These are phyloP conservation scores for Mortierella sp. DNA, from an alignment of 371 early-diverging fungal genomes.

Conservation along the genomic window DNA sequence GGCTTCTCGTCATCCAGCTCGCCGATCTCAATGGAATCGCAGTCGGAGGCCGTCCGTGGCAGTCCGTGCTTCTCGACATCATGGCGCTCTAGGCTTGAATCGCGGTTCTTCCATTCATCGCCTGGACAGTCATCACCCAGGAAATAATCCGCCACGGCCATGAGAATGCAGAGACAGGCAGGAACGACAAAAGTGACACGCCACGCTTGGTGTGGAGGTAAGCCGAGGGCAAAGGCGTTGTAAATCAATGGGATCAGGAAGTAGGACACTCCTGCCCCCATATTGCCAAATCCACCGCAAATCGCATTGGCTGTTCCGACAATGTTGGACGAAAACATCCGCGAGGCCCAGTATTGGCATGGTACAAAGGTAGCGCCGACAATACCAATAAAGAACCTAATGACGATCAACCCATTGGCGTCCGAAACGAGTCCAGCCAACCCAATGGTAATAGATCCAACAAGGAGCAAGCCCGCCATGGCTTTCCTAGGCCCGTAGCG, in stretches of 20 bases:
- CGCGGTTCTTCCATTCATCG: conserved; percentile 51
- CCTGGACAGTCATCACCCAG: conserved; percentile 62
- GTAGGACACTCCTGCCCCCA: conserved; percentile 74
- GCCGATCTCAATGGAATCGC: conserved; percentile 11
- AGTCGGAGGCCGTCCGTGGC: conserved; percentile 18
- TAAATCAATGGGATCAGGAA: conserved; percentile 69
- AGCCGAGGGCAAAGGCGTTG: conserved; percentile 46
- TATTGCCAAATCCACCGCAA: conserved; percentile 77
- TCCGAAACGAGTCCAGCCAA: conserved; percentile 60
- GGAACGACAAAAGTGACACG: conserved; percentile 63
- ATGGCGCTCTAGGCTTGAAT: background rate
- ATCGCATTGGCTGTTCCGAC: conserved; percentile 77
- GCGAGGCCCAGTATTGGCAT: conserved; percentile 76
- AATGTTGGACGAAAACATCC: conserved; percentile 65
- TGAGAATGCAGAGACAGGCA: conserved; percentile 59
- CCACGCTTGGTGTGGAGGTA: conserved; percentile 58
- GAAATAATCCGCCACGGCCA: conserved; percentile 57
- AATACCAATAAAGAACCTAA: conserved; percentile 67
- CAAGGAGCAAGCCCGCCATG: conserved; percentile 64
- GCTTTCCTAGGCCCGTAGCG: conserved; percentile 66
- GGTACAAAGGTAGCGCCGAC: conserved; percentile 78
- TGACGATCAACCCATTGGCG: conserved; percentile 60
- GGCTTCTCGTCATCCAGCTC: conserved; percentile 18
- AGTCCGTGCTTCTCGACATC: conserved; percentile 34
- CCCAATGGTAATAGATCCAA: conserved; percentile 66